phyloP scores from a whole-genome alignment of 164 flowering plant species.

The Annona cherimola region DNA sequence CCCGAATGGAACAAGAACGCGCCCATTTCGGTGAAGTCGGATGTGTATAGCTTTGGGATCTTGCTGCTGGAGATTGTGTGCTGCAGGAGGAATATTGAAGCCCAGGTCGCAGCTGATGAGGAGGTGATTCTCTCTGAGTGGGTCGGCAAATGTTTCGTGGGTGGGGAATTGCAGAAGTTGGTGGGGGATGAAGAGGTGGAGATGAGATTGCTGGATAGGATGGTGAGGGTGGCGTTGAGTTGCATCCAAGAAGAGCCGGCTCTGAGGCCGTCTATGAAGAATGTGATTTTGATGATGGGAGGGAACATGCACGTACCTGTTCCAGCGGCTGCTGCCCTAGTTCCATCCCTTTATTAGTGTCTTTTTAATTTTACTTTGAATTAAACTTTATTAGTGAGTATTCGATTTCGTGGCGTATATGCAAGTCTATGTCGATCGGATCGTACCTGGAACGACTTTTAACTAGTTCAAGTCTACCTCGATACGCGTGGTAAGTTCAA shows the following conservation, averaged over 20 bases:
- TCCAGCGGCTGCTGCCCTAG: slow-evolving; percentile 15
- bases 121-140: slow-evolving; percentile 24
- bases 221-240: slow-evolving; percentile 31
- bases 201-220: slow-evolving; percentile 14
- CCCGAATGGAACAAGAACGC: slow-evolving; percentile 31
- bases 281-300: slow-evolving; percentile 33
- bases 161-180: slow-evolving; percentile 13
- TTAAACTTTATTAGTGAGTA: too few species aligned
- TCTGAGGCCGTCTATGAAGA: slow-evolving; percentile 36
- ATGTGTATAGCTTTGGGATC: slow-evolving; percentile 37
- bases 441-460: too few species aligned
- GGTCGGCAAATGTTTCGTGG: slow-evolving; percentile 23
- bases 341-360: too few species aligned
- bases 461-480: too few species aligned
- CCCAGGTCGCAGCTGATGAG: slow-evolving; percentile 7
- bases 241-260: slow-evolving; percentile 34
- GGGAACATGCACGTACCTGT: slow-evolving; percentile 20
- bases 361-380: too few species aligned
- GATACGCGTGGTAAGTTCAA: too few species aligned
- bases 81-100: slow-evolving; percentile 13
- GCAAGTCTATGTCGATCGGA: too few species aligned
- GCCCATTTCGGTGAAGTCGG: slow-evolving; percentile 28
- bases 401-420: too few species aligned
- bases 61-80: slow-evolving; percentile 25
- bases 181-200: slow-evolving; percentile 18